A percentile compares a stretch with the other conserved stretches of the same genome.
These are phyloP conservation scores for Mycogone perniciosa DNA, from an alignment of 2,329 filamentous ascomycete species.

Conservation along the genomic window DNA sequence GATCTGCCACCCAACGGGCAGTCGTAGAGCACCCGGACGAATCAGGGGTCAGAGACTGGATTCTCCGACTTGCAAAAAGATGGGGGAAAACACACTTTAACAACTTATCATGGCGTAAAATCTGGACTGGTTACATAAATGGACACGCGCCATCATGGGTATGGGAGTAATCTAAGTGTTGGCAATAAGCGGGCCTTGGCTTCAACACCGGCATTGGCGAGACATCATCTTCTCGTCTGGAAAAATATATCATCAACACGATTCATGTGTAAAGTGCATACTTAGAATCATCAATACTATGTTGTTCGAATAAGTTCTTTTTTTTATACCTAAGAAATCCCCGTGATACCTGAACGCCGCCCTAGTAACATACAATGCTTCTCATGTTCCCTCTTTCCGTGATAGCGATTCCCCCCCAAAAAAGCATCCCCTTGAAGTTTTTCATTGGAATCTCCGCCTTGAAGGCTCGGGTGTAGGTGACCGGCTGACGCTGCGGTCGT, in stretches of 20 bases:
- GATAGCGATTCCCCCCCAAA: no score
- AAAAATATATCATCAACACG: constrained; percentile 12
- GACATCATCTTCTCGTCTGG: not conserved
- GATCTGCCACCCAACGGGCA: constrained; percentile 31
- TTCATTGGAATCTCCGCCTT: constrained; percentile 60
- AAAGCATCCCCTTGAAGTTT: not conserved
- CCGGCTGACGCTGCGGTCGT: constrained; percentile 72
- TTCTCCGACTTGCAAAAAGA: not conserved
- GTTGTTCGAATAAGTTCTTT: constrained; percentile 10
- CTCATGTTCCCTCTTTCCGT: no score
- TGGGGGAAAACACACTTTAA: constrained; percentile 7
- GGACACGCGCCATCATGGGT: constrained; percentile 8
- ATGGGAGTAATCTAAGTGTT: constrained; percentile 9
- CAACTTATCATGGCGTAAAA: constrained; percentile 10
- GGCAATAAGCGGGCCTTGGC: constrained; percentile 9
- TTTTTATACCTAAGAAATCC: no score
- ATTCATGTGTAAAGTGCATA: constrained; percentile 9
- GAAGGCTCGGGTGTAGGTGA: constrained; percentile 84
- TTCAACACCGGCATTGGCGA: constrained; percentile 10
- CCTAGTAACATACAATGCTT: not conserved
- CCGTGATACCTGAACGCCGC: constrained; percentile 20
- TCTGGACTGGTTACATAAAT: constrained; percentile 11
- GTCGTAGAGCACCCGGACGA: not conserved
- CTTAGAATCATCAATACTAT: constrained; percentile 13
- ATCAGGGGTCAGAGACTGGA: no score